These are phyloP conservation scores for Lentinula boryana DNA, from an alignment of 768 basidiomycete species.

Conservation along the genomic window DNA sequence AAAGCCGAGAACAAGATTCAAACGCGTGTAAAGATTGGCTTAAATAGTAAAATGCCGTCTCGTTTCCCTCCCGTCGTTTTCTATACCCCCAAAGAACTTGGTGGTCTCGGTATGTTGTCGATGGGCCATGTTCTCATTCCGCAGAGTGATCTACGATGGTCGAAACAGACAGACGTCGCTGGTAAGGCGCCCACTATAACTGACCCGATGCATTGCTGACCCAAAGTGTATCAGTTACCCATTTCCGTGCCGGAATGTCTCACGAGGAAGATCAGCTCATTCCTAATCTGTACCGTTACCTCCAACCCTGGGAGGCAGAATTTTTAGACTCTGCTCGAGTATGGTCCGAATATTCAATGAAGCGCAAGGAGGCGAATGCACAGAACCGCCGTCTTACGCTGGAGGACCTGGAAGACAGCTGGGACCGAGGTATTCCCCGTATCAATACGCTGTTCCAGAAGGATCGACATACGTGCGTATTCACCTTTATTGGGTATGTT, in stretches of 20 bases:
- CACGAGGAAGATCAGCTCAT: constrained; percentile 94
- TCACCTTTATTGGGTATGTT: neutral
- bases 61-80: constrained; percentile 97
- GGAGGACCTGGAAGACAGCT: constrained; percentile 96
- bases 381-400: constrained; percentile 95
- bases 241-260: constrained; percentile 99
- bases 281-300: constrained; percentile 94
- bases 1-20: constrained; percentile 99
- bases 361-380: constrained; percentile 98
- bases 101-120: constrained; percentile 97
- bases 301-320: constrained; percentile 97
- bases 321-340: constrained; percentile 98
- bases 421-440: constrained; percentile 97
- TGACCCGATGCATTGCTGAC: neutral
- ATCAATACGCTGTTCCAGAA: constrained; percentile 99
- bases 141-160: constrained; percentile 96
- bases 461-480: constrained; percentile 81
- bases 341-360: constrained; percentile 99
- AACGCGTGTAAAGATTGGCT: constrained; percentile 98
- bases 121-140: constrained; percentile 99
- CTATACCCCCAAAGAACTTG: constrained; percentile 97
- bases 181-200: constrained; percentile 33
- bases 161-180: constrained; percentile 95
- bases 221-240: constrained; percentile 56
- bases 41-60: constrained; percentile 99